Conservation (phyloP, 2,329 filamentous ascomycete species). For the Cyanodermella asteris region DNA sequence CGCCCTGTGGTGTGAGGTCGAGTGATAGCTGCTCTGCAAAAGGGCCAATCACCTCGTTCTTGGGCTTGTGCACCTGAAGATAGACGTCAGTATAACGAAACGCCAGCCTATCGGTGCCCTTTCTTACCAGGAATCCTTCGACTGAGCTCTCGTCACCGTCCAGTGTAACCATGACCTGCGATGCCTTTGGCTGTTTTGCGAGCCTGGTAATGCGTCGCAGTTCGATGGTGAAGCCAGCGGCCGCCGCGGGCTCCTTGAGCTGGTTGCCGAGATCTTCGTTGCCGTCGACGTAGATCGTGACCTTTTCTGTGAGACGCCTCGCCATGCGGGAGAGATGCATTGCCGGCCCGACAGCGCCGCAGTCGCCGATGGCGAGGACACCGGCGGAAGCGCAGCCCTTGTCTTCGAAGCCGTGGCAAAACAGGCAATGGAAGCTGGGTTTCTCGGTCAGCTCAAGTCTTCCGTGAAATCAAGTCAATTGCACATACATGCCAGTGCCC, state of each 20-base stretch:
- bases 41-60: conserved; percentile 17
- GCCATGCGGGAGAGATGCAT: conserved; percentile 22
- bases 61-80: conserved; percentile 15
- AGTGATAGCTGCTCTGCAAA: conserved; percentile 25
- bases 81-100: not conserved
- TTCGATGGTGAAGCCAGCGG: conserved; percentile 18
- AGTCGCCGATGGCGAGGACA: conserved; percentile 20
- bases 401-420: conserved; percentile 37
- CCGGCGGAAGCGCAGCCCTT: conserved; percentile 23
- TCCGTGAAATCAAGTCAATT: not conserved
- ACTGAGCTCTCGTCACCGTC: conserved; percentile 16
- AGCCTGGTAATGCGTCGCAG: conserved; percentile 9
- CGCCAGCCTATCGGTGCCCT: too few relatives aligned
- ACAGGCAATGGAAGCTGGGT: conserved; percentile 33
- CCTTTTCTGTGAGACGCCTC: conserved; percentile 17
- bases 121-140: conserved; percentile 23
- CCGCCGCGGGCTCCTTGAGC: conserved; percentile 12
- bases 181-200: conserved; percentile 11
- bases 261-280: conserved; percentile 12
- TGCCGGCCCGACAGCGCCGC: conserved; percentile 13
- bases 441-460: conserved; percentile 5
- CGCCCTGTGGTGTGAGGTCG: conserved; percentile 19
- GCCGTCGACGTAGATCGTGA: conserved; percentile 31
- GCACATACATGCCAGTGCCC: conserved; percentile 24
- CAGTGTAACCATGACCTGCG: conserved; percentile 17